phyloP scores from a whole-genome alignment of 1,284 basidiomycete genomes.

The Ustilago sp. region DNA sequence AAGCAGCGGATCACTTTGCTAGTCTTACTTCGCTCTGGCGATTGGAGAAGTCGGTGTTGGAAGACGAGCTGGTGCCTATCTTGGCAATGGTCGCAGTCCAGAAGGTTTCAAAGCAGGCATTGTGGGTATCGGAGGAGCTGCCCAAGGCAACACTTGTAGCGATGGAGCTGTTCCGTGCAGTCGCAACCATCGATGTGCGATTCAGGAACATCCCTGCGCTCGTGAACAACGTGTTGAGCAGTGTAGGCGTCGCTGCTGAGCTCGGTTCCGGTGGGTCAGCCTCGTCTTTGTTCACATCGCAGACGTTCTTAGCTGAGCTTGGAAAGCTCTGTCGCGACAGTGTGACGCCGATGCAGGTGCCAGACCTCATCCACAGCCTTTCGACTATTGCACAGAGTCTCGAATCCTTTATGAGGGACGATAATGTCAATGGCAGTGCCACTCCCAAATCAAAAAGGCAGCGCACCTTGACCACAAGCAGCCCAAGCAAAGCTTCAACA shows the following conservation, averaged over 20 bases:
- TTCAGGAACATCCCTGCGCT: conserved; percentile 35
- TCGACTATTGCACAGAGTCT: conserved; percentile 8
- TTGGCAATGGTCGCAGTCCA: conserved; percentile 29
- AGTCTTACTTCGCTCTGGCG: conserved; percentile 41
- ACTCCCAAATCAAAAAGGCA: conserved; percentile 24
- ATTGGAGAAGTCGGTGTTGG: conserved; percentile 40
- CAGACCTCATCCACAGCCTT: conserved; percentile 29
- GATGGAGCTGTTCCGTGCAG: conserved; percentile 36
- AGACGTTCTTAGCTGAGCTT: conserved; percentile 36
- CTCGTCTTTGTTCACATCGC: conserved; percentile 30
- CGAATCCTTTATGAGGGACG: background rate
- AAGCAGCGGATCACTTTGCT: conserved; percentile 26
- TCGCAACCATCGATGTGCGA: conserved; percentile 24
- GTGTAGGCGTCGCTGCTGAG: conserved; percentile 19
- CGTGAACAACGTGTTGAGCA: conserved; percentile 23
- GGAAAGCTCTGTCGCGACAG: conserved; percentile 38
- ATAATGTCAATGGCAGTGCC: background rate
- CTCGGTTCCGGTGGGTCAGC: background rate
- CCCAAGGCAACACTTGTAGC: conserved; percentile 16
- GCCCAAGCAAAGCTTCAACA: conserved; percentile 4
- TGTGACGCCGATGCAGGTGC: conserved; percentile 41
- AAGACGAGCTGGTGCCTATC: conserved; percentile 28
- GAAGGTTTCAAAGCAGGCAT: conserved; percentile 18
- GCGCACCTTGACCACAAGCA: conserved; percentile 14
- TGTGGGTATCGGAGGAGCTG: conserved; percentile 26